Percentiles rank a stretch among this genome's conserved stretches.
These are phyloP conservation scores for Kazachstania sp. DNA, from an alignment of 1,139 yeast species.

Conservation along the genomic window DNA sequence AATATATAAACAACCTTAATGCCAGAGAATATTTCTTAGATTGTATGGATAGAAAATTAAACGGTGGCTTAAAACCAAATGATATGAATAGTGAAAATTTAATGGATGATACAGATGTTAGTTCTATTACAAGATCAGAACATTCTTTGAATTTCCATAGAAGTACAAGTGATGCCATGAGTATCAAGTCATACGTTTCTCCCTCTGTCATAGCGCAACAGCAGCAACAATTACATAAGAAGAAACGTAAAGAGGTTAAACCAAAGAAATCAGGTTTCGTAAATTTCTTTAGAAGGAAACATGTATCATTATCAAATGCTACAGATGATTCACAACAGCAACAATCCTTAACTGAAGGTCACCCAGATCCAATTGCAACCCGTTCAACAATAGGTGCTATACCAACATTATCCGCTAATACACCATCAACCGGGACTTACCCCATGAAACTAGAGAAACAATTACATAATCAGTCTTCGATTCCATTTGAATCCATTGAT, in stretches of 20 bases:
- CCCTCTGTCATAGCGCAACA: background rate
- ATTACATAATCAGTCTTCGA: background rate
- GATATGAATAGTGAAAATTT: background rate
- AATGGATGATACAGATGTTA: background rate
- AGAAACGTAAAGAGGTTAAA: slow-evolving; percentile 4
- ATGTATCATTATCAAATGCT: slow-evolving; percentile 2
- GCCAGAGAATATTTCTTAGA: slow-evolving; percentile 15
- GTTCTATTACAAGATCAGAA: slow-evolving; percentile 1
- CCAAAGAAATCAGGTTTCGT: slow-evolving; percentile 14
- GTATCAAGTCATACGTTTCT: background rate
- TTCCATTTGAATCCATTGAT: background rate
- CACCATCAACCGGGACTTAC: background rate
- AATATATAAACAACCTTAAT: slow-evolving; percentile 10
- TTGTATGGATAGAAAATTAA: slow-evolving; percentile 17
- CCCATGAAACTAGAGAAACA: background rate
- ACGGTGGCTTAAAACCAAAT: background rate
- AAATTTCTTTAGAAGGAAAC: slow-evolving; percentile 17
- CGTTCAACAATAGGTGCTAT: background rate
- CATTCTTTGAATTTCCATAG: background rate
- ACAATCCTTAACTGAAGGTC: no score
- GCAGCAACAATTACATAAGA: background rate
- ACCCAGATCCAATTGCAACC: background rate
- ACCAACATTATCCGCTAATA: background rate
- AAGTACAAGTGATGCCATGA: background rate
- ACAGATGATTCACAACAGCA: background rate